phyloP scores from a whole-genome alignment of 306 rosid genomes.

The Delonix regia region DNA sequence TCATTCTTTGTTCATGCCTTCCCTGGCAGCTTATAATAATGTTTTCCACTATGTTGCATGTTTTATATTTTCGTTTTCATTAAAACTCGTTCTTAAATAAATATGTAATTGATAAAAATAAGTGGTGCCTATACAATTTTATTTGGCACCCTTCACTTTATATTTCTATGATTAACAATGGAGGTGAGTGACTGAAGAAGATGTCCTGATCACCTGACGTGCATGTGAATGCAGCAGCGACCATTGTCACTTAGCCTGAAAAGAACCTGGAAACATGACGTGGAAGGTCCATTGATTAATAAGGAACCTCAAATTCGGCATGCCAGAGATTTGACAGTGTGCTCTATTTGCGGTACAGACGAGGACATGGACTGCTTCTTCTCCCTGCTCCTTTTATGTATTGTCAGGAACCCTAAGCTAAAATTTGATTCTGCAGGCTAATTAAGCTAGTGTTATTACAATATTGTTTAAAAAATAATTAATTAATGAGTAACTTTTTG shows the following conservation, averaged over 20 bases:
- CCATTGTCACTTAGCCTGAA: background rate
- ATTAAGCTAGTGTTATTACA: background rate
- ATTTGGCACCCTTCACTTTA: no score
- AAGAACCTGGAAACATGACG: background rate
- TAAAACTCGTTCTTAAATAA: no score
- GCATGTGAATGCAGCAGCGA: constrained; percentile 33
- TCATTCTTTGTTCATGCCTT: no score
- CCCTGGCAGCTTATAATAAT: no score
- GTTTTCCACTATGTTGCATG: no score
- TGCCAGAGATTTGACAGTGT: background rate
- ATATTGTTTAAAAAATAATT: no score
- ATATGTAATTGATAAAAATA: no score
- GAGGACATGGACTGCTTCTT: background rate
- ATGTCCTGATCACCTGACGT: background rate
- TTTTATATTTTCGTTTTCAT: no score
- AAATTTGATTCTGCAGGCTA: background rate
- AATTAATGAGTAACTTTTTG: no score
- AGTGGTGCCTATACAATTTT: no score
- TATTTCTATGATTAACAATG: background rate
- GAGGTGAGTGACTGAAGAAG: constrained; percentile 7
- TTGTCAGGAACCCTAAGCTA: background rate
- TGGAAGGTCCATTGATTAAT: background rate
- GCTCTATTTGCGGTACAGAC: background rate
- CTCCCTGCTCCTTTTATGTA: background rate
- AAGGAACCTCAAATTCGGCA: background rate